Evolutionary conservation across 306 rosid species (phyloP), one percentile per base, ranked within the genome.

Genomic region (Casuarina glauca): DNA sequence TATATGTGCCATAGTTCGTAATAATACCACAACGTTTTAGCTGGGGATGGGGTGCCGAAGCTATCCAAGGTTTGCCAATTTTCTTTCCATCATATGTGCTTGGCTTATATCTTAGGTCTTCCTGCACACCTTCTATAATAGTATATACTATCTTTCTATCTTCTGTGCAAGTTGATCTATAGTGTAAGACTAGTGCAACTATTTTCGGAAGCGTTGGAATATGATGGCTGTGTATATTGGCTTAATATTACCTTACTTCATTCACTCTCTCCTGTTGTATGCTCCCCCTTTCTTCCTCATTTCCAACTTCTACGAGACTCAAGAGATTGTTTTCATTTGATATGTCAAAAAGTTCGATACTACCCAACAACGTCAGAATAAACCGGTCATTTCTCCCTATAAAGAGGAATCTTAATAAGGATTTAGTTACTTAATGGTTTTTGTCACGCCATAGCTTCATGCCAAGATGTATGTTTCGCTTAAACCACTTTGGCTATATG

Each of bases 1-100:
- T 20, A 52, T 70, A 13, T 70, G 42, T 62, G 77, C 76, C 50
- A 78, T 78, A 80, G 68, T 26, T 26, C 32, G 69, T 73, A 45
- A 60, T 43, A 78, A 78, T 39, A 15, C 42, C 36, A 39, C 42
- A 1, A 58, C 64, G 11, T 48, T 32, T 44, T 48, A 69, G 79
- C 63, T 36, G 52, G 77, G 73, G 64, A 39, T 80, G 75, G 39
- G 77, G 52, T 35, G 74, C 8, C 74, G 57, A 76, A 76, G 77
- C 32, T 46, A 15, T 15, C n/a, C 71, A 66, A 68, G 69, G 76
- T 61, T 77, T 82, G 72, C 53, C 82, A 74, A 66, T 78, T 78
- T 74, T 78, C 60, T 43, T 13, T 32, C 61, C 52, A 44, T 74
- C 74, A 4, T 62, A 50, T 73, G 62, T 63, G 48, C 42, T 80